A percentile compares a stretch with the other conserved stretches of the same genome.
These are phyloP conservation scores for Sarocladium kiliense DNA, from an alignment of 2,329 filamentous ascomycete genomes.

Conservation along the genomic window DNA sequence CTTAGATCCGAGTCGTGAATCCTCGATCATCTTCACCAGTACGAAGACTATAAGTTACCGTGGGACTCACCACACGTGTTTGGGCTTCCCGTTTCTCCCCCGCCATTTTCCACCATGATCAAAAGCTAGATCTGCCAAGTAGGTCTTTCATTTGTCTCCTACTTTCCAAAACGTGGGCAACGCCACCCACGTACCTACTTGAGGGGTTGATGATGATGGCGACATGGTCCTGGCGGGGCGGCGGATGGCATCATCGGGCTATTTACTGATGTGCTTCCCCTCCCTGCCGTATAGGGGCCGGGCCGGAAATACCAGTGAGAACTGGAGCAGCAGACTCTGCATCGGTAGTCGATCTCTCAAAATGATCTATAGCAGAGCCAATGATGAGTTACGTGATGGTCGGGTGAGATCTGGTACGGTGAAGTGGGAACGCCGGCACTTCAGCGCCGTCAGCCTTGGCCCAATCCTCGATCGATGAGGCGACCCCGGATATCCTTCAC, in stretches of 20 bases:
- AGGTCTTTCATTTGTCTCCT: too few species aligned
- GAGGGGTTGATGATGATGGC: neutral
- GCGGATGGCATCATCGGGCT: conserved; percentile 5
- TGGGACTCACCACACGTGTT: too few species aligned
- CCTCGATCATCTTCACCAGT: neutral
- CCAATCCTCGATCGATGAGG: too few species aligned
- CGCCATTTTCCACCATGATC: too few species aligned
- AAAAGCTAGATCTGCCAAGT: too few species aligned
- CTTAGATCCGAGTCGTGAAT: neutral
- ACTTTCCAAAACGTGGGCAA: too few species aligned
- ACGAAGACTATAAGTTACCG: too few species aligned
- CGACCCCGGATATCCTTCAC: too few species aligned
- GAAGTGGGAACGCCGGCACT: neutral
- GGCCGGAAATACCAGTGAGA: neutral
- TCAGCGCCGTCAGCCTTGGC: neutral
- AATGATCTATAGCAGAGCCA: neutral
- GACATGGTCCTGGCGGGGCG: neutral
- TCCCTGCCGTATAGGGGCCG: neutral
- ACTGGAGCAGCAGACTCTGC: neutral
- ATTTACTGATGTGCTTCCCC: conserved; percentile 1
- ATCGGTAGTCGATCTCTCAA: too few species aligned
- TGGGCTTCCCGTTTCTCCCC: too few species aligned
- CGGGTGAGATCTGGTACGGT: too few species aligned
- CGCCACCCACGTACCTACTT: neutral
- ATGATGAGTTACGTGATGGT: too few species aligned